Evolutionary conservation across 1,284 basidiomycete species (phyloP).

Genomic region (Ustilago cynodontis): DNA sequence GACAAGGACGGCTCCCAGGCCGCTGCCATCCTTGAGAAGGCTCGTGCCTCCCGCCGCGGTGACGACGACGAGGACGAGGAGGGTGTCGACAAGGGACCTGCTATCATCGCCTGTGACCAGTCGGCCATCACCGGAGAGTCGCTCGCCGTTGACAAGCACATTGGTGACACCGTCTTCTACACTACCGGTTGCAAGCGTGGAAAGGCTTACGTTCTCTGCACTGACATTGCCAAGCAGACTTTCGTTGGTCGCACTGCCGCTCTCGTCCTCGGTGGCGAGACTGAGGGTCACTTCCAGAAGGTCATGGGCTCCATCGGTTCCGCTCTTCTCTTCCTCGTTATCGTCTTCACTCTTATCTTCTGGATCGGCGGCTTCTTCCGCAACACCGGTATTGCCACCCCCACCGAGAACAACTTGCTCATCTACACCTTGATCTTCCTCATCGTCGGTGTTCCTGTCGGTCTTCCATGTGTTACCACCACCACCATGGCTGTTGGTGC

Average conservation of each 20-base stretch:
- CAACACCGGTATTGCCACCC: slow-evolving; percentile 72
- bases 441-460: slow-evolving; percentile 75
- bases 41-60: slow-evolving; percentile 60
- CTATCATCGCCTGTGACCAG: slow-evolving; percentile 74
- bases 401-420: slow-evolving; percentile 73
- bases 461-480: slow-evolving; percentile 74
- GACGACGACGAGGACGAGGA: slow-evolving; percentile 71
- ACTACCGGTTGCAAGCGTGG: slow-evolving; percentile 73
- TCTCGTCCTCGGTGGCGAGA: slow-evolving; percentile 70
- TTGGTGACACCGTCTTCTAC: slow-evolving; percentile 73
- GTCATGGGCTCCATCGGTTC: slow-evolving; percentile 74
- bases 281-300: slow-evolving; percentile 73
- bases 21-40: slow-evolving; percentile 66
- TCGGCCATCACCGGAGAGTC: slow-evolving; percentile 75
- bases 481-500: slow-evolving; percentile 75
- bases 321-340: slow-evolving; percentile 74
- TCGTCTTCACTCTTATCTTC: slow-evolving; percentile 73
- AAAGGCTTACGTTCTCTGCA: slow-evolving; percentile 73
- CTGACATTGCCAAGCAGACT: slow-evolving; percentile 72
- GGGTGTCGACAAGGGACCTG: slow-evolving; percentile 73
- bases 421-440: slow-evolving; percentile 73
- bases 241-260: slow-evolving; percentile 74
- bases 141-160: slow-evolving; percentile 75
- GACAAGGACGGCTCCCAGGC: slow-evolving; percentile 69
- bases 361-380: slow-evolving; percentile 74